Evolutionary conservation across 2,329 filamentous ascomycete genomes (phyloP).

Genomic region (Alternaria brassicicola): DNA sequence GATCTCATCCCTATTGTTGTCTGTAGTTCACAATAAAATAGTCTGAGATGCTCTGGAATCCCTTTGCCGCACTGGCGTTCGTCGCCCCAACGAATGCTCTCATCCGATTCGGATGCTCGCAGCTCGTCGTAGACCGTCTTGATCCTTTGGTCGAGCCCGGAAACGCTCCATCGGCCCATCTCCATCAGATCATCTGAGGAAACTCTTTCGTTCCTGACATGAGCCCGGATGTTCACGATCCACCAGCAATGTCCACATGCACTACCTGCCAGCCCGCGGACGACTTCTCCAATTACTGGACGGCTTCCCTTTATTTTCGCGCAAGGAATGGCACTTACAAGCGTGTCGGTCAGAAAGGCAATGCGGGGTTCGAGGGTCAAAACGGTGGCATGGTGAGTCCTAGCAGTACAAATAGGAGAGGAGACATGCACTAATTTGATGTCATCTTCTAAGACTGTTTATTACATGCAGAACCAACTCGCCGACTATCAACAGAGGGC

Average conservation of each 20-base stretch:
- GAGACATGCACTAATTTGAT: neutral
- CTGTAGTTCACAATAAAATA: neutral
- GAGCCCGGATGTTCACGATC: slow-evolving; percentile 28
- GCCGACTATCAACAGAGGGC: slow-evolving; percentile 33
- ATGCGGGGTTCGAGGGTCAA: slow-evolving; percentile 35
- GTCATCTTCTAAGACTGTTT: slow-evolving; percentile 18
- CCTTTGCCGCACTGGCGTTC: slow-evolving; percentile 22
- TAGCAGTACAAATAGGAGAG: neutral
- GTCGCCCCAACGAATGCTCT: slow-evolving; percentile 27
- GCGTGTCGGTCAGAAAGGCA: slow-evolving; percentile 32
- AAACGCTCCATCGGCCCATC: slow-evolving; percentile 26
- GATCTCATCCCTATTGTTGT: neutral
- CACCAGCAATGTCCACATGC: slow-evolving; percentile 30
- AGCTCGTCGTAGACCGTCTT: slow-evolving; percentile 36
- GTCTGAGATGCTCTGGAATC: slow-evolving; percentile 24
- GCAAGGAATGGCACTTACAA: slow-evolving; percentile 36
- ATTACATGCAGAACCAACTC: slow-evolving; percentile 39
- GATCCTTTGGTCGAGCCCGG: slow-evolving; percentile 37
- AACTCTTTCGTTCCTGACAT: slow-evolving; percentile 35
- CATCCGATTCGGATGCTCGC: slow-evolving; percentile 37
- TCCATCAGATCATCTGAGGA: slow-evolving; percentile 38
- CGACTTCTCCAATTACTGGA: slow-evolving; percentile 36
- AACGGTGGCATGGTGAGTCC: slow-evolving; percentile 29
- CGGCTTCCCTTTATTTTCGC: slow-evolving; percentile 32
- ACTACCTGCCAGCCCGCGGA: slow-evolving; percentile 33